Conservation (phyloP, 208 protist species). For the Leptomonas pyrrhocoris region DNA sequence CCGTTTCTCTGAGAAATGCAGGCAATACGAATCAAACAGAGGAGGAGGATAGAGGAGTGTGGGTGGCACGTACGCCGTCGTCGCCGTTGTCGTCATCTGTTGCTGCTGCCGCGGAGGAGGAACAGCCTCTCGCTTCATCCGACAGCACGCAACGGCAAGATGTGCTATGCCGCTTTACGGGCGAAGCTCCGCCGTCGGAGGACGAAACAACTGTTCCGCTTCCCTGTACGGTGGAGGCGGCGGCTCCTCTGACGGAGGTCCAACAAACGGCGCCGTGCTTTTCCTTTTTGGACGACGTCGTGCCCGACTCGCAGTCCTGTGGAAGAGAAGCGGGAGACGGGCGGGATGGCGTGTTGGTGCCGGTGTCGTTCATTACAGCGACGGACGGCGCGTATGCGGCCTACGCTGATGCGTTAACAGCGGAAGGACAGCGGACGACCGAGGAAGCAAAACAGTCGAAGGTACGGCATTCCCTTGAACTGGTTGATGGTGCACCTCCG, state of each 20-base stretch:
- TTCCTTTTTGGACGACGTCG: not conserved
- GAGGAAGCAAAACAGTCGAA: not conserved
- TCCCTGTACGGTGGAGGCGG: not conserved
- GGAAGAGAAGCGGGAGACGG: not conserved
- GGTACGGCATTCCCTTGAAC: not conserved
- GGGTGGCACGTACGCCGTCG: conserved; percentile 8
- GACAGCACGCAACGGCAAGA: not conserved
- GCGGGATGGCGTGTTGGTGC: not conserved
- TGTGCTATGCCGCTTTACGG: conserved; percentile 2
- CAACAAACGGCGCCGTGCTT: not conserved
- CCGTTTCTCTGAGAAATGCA: too few species aligned
- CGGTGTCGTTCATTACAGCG: not conserved
- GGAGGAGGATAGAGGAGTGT: not conserved
- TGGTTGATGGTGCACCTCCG: not conserved
- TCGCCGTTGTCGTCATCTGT: not conserved
- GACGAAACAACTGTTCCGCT: conserved; percentile 14
- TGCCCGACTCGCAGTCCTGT: conserved; percentile 13
- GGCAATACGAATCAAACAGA: too few species aligned
- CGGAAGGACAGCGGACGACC: not conserved
- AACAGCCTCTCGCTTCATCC: not conserved
- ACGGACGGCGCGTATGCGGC: not conserved
- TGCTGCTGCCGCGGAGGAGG: not conserved
- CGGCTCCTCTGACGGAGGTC: not conserved
- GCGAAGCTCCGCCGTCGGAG: not conserved
- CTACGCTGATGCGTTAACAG: not conserved